These are phyloP conservation scores for Saturnispora sanitii DNA, from an alignment of 805 yeast species.

Conservation along the genomic window DNA sequence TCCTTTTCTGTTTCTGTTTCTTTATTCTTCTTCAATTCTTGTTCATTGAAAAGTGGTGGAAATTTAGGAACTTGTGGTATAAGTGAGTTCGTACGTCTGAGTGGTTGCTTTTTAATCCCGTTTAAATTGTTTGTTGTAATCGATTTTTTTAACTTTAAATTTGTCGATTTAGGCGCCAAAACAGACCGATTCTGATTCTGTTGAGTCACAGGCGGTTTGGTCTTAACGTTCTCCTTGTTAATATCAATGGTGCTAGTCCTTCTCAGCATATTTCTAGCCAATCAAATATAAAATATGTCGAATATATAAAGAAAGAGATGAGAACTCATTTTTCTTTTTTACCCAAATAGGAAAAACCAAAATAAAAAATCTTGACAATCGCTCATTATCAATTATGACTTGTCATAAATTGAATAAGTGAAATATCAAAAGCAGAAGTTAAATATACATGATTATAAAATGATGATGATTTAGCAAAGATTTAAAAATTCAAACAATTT, in stretches of 20 bases:
- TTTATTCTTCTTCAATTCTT: background rate
- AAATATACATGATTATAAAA: background rate
- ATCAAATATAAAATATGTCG: background rate
- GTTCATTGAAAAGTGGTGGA: too few species aligned
- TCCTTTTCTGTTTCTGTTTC: background rate
- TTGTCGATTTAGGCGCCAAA: background rate
- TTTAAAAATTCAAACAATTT: background rate
- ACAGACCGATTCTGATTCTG: background rate
- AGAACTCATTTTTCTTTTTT: background rate
- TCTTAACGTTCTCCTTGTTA: constrained; percentile 2
- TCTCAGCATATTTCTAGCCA: constrained; percentile 2
- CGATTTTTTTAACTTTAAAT: background rate
- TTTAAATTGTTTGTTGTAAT: too few species aligned
- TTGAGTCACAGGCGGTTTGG: background rate
- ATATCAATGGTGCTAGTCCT: background rate
- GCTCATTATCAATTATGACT: background rate
- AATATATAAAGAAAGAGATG: background rate
- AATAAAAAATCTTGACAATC: background rate
- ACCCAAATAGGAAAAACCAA: constrained; percentile 1
- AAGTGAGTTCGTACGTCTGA: too few species aligned
- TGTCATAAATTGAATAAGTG: too few species aligned
- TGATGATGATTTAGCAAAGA: too few species aligned
- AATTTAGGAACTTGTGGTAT: too few species aligned
- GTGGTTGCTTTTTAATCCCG: too few species aligned
- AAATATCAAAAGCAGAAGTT: too few species aligned